phyloP scores from a whole-genome alignment of 257 asterid genomes.

The Solanum okadae region DNA sequence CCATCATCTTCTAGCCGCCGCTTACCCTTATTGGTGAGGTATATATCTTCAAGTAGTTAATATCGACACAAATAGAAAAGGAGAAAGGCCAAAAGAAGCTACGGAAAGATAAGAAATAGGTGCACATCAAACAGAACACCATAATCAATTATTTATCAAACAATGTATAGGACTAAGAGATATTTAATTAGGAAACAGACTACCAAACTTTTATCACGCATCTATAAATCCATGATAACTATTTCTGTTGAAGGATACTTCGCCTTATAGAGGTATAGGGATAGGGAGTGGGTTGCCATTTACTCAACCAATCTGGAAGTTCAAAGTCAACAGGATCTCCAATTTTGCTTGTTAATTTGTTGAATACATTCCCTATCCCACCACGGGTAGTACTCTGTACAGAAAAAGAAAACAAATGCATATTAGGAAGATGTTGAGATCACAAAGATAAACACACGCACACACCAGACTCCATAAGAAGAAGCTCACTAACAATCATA shows the following conservation, averaged over 20 bases:
- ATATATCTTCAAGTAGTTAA: conserved; percentile 59
- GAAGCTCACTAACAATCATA: background rate
- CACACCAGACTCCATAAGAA: background rate
- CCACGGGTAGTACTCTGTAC: conserved; percentile 31
- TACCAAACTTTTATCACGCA: background rate
- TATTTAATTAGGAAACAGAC: background rate
- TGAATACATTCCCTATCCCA: conserved; percentile 55
- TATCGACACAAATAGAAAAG: conserved; percentile 11
- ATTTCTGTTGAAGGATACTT: conserved; percentile 56
- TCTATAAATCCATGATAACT: background rate
- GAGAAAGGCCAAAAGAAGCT: background rate
- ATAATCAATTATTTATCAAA: background rate
- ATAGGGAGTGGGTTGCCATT: conserved; percentile 55
- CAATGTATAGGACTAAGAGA: background rate
- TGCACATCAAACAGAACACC: background rate
- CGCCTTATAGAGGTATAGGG: conserved; percentile 68
- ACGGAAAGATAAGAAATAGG: background rate
- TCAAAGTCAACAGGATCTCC: conserved; percentile 79
- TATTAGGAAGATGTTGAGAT: background rate
- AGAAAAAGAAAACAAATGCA: background rate
- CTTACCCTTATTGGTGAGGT: conserved; percentile 72
- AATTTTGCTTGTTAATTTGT: conserved; percentile 48
- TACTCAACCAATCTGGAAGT: conserved; percentile 70
- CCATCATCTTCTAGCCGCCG: conserved; percentile 83
- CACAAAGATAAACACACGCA: background rate